These are phyloP conservation scores for Aspergillus awamori DNA, from an alignment of 2,329 filamentous ascomycete species.

Conservation along the genomic window DNA sequence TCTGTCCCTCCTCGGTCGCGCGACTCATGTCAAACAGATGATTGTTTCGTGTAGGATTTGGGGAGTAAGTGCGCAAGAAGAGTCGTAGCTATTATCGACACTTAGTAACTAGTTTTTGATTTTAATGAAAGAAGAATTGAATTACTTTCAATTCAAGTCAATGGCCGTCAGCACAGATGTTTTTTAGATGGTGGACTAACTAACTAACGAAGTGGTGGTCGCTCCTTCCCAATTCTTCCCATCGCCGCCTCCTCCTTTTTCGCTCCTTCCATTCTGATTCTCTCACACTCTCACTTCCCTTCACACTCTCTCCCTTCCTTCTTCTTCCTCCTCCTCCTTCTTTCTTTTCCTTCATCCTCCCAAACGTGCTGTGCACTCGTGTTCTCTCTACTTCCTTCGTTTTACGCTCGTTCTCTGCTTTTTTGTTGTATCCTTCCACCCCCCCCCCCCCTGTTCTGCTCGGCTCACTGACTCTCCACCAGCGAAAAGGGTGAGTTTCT, in stretches of 20 bases:
- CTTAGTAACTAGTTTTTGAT: no score
- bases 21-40: neutral
- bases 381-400: neutral
- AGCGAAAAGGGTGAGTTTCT: conserved; percentile 10
- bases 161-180: no score
- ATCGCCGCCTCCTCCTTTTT: conserved; percentile 4
- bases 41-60: neutral
- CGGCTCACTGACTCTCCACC: no score
- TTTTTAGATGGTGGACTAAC: no score
- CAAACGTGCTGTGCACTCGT: conserved; percentile 3
- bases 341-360: neutral
- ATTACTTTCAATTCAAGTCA: no score
- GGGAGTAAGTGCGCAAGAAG: no score
- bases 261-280: neutral
- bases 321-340: neutral
- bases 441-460: neutral
- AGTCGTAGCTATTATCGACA: no score
- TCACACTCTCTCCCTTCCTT: neutral
- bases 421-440: neutral
- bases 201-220: neutral
- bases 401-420: neutral
- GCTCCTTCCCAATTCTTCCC: neutral
- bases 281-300: conserved; percentile 1
- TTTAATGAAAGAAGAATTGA: no score
- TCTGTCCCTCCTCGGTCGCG: neutral